Evolutionary conservation across 352 stramenopile species (phyloP).

Genomic region (Phytophthora cactorum): DNA sequence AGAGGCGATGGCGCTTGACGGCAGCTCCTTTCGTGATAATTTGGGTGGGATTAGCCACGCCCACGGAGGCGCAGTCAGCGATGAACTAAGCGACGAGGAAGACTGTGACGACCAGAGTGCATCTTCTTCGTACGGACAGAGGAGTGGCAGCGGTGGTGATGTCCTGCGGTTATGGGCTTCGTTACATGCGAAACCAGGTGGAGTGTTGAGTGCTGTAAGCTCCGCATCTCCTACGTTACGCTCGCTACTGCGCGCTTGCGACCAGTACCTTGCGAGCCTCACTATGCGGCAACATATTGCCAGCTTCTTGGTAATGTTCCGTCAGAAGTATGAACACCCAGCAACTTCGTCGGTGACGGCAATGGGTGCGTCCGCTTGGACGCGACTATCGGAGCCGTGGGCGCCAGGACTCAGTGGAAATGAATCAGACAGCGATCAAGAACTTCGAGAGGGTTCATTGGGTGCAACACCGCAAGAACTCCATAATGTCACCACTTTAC

Average conservation of each 20-base stretch:
- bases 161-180: conserved; percentile 41
- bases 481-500: conserved; percentile 44
- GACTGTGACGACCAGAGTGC: conserved; percentile 39
- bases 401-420: conserved; percentile 11
- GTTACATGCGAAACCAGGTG: conserved; percentile 46
- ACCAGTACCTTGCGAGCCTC: conserved; percentile 51
- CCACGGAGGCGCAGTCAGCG: conserved; percentile 28
- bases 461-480: conserved; percentile 33
- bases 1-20: conserved; percentile 54
- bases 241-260: conserved; percentile 48
- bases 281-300: conserved; percentile 50
- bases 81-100: conserved; percentile 42
- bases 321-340: conserved; percentile 55
- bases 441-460: conserved; percentile 34
- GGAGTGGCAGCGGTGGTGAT: conserved; percentile 25
- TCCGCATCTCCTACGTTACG: conserved; percentile 36
- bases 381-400: conserved; percentile 39
- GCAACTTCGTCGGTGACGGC: conserved; percentile 10
- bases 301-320: conserved; percentile 57
- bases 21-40: conserved; percentile 28
- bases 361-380: conserved; percentile 36
- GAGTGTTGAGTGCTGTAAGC: conserved; percentile 40
- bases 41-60: conserved; percentile 37
- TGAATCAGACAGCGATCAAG: conserved; percentile 39
- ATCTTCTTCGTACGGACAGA: no score